Evolutionary conservation across 164 flowering plant species (phyloP).

Genomic region (Aristolochia californica): DNA sequence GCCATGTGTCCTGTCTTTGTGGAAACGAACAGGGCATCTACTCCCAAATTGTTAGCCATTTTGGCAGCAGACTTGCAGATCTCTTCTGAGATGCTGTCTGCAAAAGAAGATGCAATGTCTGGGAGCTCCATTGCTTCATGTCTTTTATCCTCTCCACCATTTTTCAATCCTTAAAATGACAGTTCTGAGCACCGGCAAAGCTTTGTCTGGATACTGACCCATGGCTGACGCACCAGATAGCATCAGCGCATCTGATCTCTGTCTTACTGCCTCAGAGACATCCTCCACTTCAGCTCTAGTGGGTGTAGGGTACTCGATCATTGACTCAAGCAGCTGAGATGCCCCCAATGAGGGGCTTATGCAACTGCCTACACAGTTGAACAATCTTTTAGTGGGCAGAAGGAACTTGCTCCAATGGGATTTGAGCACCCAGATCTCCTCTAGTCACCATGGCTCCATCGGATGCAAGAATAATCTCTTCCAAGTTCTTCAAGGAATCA

Average conservation of each 20-base stretch:
- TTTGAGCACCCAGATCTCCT: slow-evolving; percentile 96
- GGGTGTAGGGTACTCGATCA: slow-evolving; percentile 97
- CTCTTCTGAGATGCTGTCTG: slow-evolving; percentile 82
- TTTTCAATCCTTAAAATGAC: slow-evolving; percentile 87
- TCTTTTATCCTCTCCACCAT: slow-evolving; percentile 92
- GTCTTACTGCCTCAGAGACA: slow-evolving; percentile 95
- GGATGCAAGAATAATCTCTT: slow-evolving; percentile 79
- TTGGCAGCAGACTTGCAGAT: slow-evolving; percentile 95
- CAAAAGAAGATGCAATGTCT: slow-evolving; percentile 52
- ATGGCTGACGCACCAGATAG: slow-evolving; percentile 98
- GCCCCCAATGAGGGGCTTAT: slow-evolving; percentile 96
- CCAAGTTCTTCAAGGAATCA: slow-evolving; percentile 82
- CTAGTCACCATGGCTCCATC: slow-evolving; percentile 99
- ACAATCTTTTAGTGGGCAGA: slow-evolving; percentile 83
- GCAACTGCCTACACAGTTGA: slow-evolving; percentile 68
- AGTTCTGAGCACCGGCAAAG: slow-evolving; percentile 75
- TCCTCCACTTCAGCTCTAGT: slow-evolving; percentile 99
- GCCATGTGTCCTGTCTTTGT: slow-evolving; percentile 92
- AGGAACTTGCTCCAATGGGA: slow-evolving; percentile 96
- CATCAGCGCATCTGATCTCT: slow-evolving; percentile 91
- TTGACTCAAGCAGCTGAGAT: slow-evolving; percentile 88
- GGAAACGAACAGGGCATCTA: slow-evolving; percentile 87
- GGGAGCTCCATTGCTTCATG: slow-evolving; percentile 68
- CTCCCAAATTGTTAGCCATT: slow-evolving; percentile 90
- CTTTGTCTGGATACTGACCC: slow-evolving; percentile 93